phyloP scores from a whole-genome alignment of 2,329 filamentous ascomycete species.

The Purpureocillium lavendulum region DNA sequence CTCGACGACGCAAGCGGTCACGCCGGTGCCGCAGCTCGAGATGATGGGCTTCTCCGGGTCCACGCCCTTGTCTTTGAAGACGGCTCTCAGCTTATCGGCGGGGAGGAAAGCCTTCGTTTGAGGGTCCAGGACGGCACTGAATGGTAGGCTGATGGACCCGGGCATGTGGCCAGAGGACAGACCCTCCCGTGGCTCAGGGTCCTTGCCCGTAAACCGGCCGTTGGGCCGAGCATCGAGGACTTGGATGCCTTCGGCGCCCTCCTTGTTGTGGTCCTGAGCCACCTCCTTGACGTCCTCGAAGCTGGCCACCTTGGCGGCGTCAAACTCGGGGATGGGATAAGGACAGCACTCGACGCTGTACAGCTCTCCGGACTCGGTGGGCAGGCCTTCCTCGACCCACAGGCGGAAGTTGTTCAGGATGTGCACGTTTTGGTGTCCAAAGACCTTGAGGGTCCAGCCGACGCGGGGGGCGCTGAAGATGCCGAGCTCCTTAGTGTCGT shows the following conservation, averaged over 20 bases:
- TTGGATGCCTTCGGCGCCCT: conserved; percentile 75
- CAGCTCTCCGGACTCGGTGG: conserved; percentile 71
- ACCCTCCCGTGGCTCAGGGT: conserved; percentile 79
- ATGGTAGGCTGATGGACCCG: conserved; percentile 74
- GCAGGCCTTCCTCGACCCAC: conserved; percentile 81
- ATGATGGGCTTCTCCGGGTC: conserved; percentile 76
- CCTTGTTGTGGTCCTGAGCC: conserved; percentile 68
- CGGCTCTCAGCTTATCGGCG: conserved; percentile 58
- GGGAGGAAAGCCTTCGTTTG: conserved; percentile 74
- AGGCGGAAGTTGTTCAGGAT: conserved; percentile 90
- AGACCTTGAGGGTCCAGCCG: conserved; percentile 85
- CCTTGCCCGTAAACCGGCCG: conserved; percentile 73
- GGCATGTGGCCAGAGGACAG: conserved; percentile 89
- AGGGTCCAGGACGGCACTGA: conserved; percentile 72
- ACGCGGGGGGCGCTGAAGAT: conserved; percentile 93
- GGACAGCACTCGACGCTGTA: conserved; percentile 57
- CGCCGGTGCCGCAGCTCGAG: conserved; percentile 84
- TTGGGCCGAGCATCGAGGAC: conserved; percentile 78
- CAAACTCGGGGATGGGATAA: conserved; percentile 56
- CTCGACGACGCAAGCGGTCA: conserved; percentile 87
- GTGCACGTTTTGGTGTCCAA: conserved; percentile 84
- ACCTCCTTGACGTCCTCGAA: conserved; percentile 80
- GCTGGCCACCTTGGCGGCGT: conserved; percentile 57
- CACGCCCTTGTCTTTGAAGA: conserved; percentile 75
- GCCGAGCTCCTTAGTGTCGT: conserved; percentile 83